Percentiles rank a stretch among this genome's conserved stretches.
These are phyloP conservation scores for Porcisia hertigi DNA, from an alignment of 208 protist species.

Conservation along the genomic window DNA sequence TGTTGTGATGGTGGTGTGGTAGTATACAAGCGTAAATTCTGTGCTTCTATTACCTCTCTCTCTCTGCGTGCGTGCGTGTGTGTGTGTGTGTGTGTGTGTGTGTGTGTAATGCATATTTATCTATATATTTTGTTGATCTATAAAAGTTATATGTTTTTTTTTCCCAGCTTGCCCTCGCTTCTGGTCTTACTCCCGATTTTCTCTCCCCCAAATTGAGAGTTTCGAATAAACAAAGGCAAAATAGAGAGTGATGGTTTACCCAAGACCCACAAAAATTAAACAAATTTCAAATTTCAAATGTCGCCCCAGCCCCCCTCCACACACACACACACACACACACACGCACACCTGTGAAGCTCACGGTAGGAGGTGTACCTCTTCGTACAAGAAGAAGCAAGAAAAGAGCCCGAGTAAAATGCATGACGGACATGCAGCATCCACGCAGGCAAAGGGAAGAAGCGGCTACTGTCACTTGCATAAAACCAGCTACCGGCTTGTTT, in stretches of 20 bases:
- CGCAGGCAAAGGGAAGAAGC: not conserved
- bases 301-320: not conserved
- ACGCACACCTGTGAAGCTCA: not conserved
- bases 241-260: not conserved
- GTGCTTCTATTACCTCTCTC: not conserved
- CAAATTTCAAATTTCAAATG: not conserved
- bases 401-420: not conserved
- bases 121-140: not conserved
- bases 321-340: not conserved
- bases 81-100: slow-evolving; percentile 1
- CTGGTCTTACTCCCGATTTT: not conserved
- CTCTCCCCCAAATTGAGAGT: not conserved
- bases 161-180: not conserved
- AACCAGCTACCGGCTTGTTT: not conserved
- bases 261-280: not conserved
- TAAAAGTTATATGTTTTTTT: not conserved
- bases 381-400: not conserved
- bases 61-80: not conserved
- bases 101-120: not conserved
- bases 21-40: not conserved
- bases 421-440: too few relatives aligned
- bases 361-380: too few relatives aligned
- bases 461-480: not conserved
- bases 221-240: not conserved
- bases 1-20: too few relatives aligned